phyloP scores from a whole-genome alignment of 164 flowering plant genomes.

The Berberis thunbergii region DNA sequence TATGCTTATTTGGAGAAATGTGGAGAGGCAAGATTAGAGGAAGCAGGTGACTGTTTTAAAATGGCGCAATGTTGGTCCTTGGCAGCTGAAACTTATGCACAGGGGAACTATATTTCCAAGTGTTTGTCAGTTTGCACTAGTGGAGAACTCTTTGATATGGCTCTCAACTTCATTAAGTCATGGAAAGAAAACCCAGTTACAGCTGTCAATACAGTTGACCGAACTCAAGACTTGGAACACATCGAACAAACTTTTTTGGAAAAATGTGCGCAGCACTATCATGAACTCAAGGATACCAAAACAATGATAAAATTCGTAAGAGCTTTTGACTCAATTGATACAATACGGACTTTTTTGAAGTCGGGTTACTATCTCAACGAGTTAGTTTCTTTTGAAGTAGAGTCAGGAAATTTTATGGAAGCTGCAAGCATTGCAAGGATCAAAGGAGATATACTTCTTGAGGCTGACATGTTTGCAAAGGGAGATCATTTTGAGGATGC shows the following conservation, averaged over 20 bases:
- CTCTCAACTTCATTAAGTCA: slow-evolving; percentile 32
- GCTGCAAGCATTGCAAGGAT: slow-evolving; percentile 41
- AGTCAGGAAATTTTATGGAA: slow-evolving; percentile 39
- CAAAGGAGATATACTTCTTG: slow-evolving; percentile 35
- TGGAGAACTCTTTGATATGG: slow-evolving; percentile 36
- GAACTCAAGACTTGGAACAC: slow-evolving; percentile 15
- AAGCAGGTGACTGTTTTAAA: slow-evolving; percentile 47
- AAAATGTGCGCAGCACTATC: slow-evolving; percentile 36
- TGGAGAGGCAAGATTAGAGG: slow-evolving; percentile 32
- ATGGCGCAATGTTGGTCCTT: slow-evolving; percentile 26
- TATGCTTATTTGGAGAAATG: slow-evolving; percentile 32
- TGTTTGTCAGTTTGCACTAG: slow-evolving; percentile 34
- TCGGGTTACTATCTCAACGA: slow-evolving; percentile 33
- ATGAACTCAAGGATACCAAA: slow-evolving; percentile 20
- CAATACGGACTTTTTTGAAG: slow-evolving; percentile 26
- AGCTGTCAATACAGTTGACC: slow-evolving; percentile 2
- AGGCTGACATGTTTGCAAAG: slow-evolving; percentile 51
- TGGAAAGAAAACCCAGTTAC: slow-evolving; percentile 33
- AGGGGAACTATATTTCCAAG: slow-evolving; percentile 24
- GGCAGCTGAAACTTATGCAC: slow-evolving; percentile 49
- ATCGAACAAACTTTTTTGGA: slow-evolving; percentile 36
- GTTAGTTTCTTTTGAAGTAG: slow-evolving; percentile 42
- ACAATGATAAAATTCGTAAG: slow-evolving; percentile 43
- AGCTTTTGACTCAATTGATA: slow-evolving; percentile 26
- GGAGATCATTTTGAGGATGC: slow-evolving; percentile 39